phyloP scores from a whole-genome alignment of 129 eudicot species.

The Flaveria trinervia region DNA sequence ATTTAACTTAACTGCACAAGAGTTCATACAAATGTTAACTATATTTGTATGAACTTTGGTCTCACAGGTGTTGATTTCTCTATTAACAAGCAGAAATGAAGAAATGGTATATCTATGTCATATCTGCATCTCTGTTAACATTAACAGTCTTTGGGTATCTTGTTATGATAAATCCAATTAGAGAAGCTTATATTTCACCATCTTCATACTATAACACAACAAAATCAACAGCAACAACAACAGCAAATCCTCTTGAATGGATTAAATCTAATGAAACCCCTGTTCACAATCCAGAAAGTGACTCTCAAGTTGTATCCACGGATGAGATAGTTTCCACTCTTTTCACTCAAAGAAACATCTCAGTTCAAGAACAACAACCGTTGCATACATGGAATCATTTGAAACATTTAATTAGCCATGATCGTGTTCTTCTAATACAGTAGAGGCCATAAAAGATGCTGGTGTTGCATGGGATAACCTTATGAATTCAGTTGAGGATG shows the following conservation, averaged over 20 bases:
- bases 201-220: slow-evolving; percentile 50
- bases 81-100: slow-evolving; percentile 58
- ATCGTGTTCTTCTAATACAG: slow-evolving; percentile 72
- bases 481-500: slow-evolving; percentile 71
- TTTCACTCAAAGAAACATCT: slow-evolving; percentile 56
- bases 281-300: slow-evolving; percentile 51
- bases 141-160: slow-evolving; percentile 56
- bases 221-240: slow-evolving; percentile 50
- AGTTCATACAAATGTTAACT: slow-evolving; percentile 22
- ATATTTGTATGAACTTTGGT: slow-evolving; percentile 28
- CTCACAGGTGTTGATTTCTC: slow-evolving; percentile 18
- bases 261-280: slow-evolving; percentile 54
- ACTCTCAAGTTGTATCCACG: slow-evolving; percentile 56
- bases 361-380: slow-evolving; percentile 54
- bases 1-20: slow-evolving; percentile 24
- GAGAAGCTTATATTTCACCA: slow-evolving; percentile 52
- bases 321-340: slow-evolving; percentile 55
- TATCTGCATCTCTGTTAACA: slow-evolving; percentile 62
- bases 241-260: slow-evolving; percentile 91
- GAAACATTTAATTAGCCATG: slow-evolving; percentile 57
- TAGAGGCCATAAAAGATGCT: slow-evolving; percentile 83
- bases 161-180: slow-evolving; percentile 51
- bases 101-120: slow-evolving; percentile 81
- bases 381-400: slow-evolving; percentile 80
- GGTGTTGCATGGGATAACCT: slow-evolving; percentile 78